Evolutionary conservation across 2,329 filamentous ascomycete species (phyloP), one percentile per base, ranked within the genome.

Genomic region (Fusarium secorum): DNA sequence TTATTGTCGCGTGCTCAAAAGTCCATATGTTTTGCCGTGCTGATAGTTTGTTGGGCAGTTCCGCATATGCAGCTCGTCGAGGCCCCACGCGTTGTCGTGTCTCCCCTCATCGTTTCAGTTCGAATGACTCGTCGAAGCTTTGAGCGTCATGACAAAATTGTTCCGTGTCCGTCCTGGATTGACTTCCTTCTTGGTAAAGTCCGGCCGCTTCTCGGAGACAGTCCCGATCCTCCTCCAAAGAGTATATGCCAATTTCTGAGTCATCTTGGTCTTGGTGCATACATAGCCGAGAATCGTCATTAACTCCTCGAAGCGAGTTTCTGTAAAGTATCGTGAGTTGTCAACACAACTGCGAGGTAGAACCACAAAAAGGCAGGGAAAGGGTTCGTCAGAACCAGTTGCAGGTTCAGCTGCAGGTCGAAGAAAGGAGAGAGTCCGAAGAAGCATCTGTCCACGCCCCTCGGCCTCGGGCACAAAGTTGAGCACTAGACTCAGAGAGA

Each of bases 311-410:
- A 99, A 81, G 55, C 88, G 87, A 22, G 84, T 79, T 68, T 95
- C 90, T 60, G 93, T 91, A 77, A 97, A 88, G 78, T 99, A 99
- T 54, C 96, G 89, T 20, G 95, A 98, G 78, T 99, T 99, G 26
- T 88, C 87, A 53, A 98, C 86, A 77, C 96, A 99, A 24, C 95
- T 92, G 35, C 93, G 89, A 4, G 96, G 96, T 4, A 99, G 83
- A 14, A 99, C 96, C 33, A 99, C 83, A 79, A 99, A 99, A 13
- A 99, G 82, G 44, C 88, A 89, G 2, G 93, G 93, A 49, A 92
- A 88, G 5, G 75, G 53, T 81, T 78, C 30, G 26, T 77, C 75
- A 24, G 78, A 65, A 41, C 71, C 66, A 26, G 64, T 55, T 28
- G 60, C 28, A 10, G 22, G 36, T 14, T 66, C 63, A 33, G 55